A percentile compares a stretch with the other conserved stretches of the same genome.
phyloP scores from a whole-genome alignment of 2,329 filamentous ascomycete genomes.

The Didymella sp. region DNA sequence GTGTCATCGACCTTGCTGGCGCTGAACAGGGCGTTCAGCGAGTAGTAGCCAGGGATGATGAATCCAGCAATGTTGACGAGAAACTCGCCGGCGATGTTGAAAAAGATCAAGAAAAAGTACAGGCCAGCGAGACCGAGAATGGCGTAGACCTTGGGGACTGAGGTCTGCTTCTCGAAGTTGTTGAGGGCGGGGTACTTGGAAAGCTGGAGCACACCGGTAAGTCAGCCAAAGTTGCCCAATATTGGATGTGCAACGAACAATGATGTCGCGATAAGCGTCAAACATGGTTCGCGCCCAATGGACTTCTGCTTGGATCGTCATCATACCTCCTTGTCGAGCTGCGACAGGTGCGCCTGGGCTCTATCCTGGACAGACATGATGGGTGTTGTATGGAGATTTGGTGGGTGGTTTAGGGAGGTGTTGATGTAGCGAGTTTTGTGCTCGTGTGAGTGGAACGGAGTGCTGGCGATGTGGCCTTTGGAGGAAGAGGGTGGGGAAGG shows the following conservation, averaged over 20 bases:
- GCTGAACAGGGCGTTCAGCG: slow-evolving; percentile 77
- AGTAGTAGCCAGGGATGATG: slow-evolving; percentile 84
- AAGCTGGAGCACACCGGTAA: slow-evolving; percentile 62
- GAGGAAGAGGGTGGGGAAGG: slow-evolving; percentile 25
- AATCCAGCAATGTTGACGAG: slow-evolving; percentile 88
- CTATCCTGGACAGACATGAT: slow-evolving; percentile 79
- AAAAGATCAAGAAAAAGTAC: slow-evolving; percentile 91
- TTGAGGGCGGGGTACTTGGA: slow-evolving; percentile 84
- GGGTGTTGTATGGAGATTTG: slow-evolving; percentile 20
- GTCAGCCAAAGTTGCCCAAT: slow-evolving; percentile 29
- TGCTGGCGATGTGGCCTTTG: slow-evolving; percentile 26
- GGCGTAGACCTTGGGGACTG: slow-evolving; percentile 84
- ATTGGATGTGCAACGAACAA: neutral
- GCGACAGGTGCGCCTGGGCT: slow-evolving; percentile 75
- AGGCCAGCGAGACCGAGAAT: slow-evolving; percentile 76
- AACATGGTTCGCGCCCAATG: neutral
- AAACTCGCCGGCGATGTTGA: slow-evolving; percentile 89
- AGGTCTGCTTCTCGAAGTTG: slow-evolving; percentile 85
- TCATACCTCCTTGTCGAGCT: slow-evolving; percentile 84
- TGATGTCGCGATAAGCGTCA: neutral
- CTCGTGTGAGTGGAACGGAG: slow-evolving; percentile 22
- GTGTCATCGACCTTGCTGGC: slow-evolving; percentile 77
- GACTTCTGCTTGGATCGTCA: slow-evolving; percentile 1
- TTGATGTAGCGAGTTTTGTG: slow-evolving; percentile 17
- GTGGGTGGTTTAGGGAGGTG: slow-evolving; percentile 4